A percentile compares a stretch with the other conserved stretches of the same genome.
These are phyloP conservation scores for Aspergillus sclerotioniger DNA, from an alignment of 495 filamentous ascomycete species.

Conservation along the genomic window DNA sequence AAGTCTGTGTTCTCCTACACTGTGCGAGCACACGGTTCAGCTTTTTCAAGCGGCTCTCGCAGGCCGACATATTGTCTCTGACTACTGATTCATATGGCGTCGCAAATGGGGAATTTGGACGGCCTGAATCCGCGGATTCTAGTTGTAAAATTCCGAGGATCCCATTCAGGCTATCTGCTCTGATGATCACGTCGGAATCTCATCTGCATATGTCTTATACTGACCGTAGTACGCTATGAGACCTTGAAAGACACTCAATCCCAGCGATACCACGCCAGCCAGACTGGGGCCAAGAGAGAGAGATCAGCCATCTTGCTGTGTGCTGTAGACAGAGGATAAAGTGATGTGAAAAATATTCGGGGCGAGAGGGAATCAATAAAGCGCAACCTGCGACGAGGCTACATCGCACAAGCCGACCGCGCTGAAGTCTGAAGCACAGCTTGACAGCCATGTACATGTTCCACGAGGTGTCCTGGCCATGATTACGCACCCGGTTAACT, in stretches of 20 bases:
- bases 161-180: too few relatives aligned
- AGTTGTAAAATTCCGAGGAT: background rate
- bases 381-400: too few relatives aligned
- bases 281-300: conserved; percentile 20
- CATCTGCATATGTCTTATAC: conserved; percentile 13
- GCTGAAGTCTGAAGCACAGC: too few relatives aligned
- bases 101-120: background rate
- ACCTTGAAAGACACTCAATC: conserved; percentile 22
- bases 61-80: background rate
- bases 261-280: conserved; percentile 27
- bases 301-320: conserved; percentile 23
- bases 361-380: too few relatives aligned
- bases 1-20: background rate
- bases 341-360: too few relatives aligned
- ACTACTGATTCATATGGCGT: background rate
- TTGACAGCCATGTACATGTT: too few relatives aligned
- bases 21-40: background rate
- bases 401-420: too few relatives aligned
- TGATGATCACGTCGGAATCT: too few relatives aligned
- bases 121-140: background rate
- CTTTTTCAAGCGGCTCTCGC: background rate
- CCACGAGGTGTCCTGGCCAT: too few relatives aligned
- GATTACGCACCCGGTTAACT: too few relatives aligned
- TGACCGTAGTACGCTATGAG: conserved; percentile 21
- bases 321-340: too few relatives aligned